These are phyloP conservation scores for Nowakowskiella sp. DNA, from an alignment of 192 early-diverging fungal species.

Conservation along the genomic window DNA sequence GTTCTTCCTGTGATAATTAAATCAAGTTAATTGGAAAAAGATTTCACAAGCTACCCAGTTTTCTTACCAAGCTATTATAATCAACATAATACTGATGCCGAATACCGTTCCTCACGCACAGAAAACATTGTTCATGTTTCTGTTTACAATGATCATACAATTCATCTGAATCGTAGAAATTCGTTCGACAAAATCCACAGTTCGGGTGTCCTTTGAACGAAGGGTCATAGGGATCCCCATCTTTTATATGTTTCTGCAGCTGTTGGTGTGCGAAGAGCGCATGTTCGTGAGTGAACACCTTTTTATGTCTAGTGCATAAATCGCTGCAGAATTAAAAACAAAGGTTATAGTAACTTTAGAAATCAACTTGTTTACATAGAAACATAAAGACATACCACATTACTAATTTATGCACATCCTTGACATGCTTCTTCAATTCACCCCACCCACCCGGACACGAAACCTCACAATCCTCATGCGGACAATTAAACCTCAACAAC, in stretches of 20 bases:
- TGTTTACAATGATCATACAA: conserved; percentile 91
- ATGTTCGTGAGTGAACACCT: conserved; percentile 90
- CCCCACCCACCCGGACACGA: conserved; percentile 71
- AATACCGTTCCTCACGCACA: conserved; percentile 67
- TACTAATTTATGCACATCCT: conserved; percentile 59
- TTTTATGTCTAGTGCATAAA: conserved; percentile 80
- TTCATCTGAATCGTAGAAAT: conserved; percentile 88
- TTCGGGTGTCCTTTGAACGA: conserved; percentile 74
- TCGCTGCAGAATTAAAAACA: conserved; percentile 48
- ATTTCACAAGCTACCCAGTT: neutral
- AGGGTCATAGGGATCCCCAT: conserved; percentile 50
- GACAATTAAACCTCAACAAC: conserved; percentile 79
- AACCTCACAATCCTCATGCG: conserved; percentile 64
- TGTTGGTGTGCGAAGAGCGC: conserved; percentile 68
- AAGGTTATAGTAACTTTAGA: neutral
- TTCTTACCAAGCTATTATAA: conserved; percentile 66
- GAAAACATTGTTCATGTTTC: conserved; percentile 89
- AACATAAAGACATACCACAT: conserved; percentile 57
- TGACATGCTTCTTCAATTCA: conserved; percentile 76
- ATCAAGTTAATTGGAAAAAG: neutral
- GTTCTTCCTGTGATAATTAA: conserved; percentile 41
- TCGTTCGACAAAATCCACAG: conserved; percentile 77
- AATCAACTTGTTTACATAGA: neutral
- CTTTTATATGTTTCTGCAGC: conserved; percentile 66
- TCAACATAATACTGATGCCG: conserved; percentile 82